Percentiles rank a stretch among this genome's conserved stretches.
phyloP scores from a whole-genome alignment of 768 basidiomycete species.

The Cytidiella melzeri region DNA sequence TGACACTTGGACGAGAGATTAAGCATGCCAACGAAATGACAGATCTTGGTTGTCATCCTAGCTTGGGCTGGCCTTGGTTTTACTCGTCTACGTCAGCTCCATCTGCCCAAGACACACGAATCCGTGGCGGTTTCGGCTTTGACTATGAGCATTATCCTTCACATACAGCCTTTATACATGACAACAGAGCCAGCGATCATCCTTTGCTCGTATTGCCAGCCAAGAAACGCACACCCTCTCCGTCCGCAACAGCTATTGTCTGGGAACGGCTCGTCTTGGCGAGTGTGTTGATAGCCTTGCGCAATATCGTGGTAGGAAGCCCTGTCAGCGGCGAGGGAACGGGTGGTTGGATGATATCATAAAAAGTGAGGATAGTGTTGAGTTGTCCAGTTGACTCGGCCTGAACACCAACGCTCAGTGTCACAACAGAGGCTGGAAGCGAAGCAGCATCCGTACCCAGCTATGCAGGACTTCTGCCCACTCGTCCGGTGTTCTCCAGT shows the following conservation, averaged over 20 bases:
- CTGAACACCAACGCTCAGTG: too few species aligned
- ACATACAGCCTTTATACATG: too few species aligned
- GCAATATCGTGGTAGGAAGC: conserved; percentile 63
- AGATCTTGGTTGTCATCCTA: too few species aligned
- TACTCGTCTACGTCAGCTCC: too few species aligned
- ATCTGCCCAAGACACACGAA: too few species aligned
- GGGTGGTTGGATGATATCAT: conserved; percentile 77
- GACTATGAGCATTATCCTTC: too few species aligned
- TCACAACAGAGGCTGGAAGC: too few species aligned
- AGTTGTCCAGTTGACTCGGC: conserved; percentile 70
- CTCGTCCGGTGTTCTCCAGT: conserved; percentile 78
- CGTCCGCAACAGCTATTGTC: conserved; percentile 68
- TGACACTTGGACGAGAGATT: too few species aligned
- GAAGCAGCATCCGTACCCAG: conserved; percentile 74
- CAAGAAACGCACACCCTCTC: conserved; percentile 72
- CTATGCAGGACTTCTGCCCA: conserved; percentile 79
- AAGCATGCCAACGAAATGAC: too few species aligned
- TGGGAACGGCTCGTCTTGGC: conserved; percentile 68
- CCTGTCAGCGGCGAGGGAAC: conserved; percentile 63
- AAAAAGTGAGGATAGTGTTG: conserved; percentile 82
- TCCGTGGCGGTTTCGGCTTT: too few species aligned
- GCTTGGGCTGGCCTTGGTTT: too few species aligned
- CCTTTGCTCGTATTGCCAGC: conserved; percentile 5
- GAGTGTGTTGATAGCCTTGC: conserved; percentile 61
- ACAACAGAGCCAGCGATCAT: too few species aligned